Evolutionary conservation across 805 yeast genomes (phyloP).

Genomic region (Torulaspora indica): DNA sequence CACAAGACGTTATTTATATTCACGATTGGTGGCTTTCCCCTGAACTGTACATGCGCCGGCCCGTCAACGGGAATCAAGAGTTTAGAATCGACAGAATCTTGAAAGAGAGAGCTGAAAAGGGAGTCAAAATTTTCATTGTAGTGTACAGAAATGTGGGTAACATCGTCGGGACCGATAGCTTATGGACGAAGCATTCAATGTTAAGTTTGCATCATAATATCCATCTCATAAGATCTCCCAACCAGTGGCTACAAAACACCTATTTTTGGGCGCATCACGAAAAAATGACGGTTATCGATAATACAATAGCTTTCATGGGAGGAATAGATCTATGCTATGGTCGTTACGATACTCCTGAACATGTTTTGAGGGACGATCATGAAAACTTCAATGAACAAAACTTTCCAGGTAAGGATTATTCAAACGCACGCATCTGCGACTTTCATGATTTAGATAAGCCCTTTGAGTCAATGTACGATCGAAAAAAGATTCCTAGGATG

Average conservation of each 20-base stretch:
- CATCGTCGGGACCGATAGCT: slow-evolving; percentile 88
- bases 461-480: slow-evolving; percentile 85
- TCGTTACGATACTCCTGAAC: slow-evolving; percentile 94
- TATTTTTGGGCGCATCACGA: slow-evolving; percentile 99
- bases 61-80: slow-evolving; percentile 91
- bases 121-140: slow-evolving; percentile 88
- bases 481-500: slow-evolving; percentile 82
- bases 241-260: slow-evolving; percentile 87
- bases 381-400: slow-evolving; percentile 47
- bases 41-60: slow-evolving; percentile 86
- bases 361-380: slow-evolving; percentile 75
- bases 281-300: slow-evolving; percentile 80
- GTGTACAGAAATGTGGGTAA: slow-evolving; percentile 91
- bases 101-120: slow-evolving; percentile 86
- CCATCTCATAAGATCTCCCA: slow-evolving; percentile 90
- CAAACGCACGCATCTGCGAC: slow-evolving; percentile 91
- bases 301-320: slow-evolving; percentile 84
- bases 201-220: slow-evolving; percentile 80
- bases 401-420: slow-evolving; percentile 96
- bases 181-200: slow-evolving; percentile 90
- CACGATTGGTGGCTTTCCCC: slow-evolving; percentile 99
- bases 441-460: slow-evolving; percentile 78
- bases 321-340: slow-evolving; percentile 96
- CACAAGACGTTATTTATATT: slow-evolving; percentile 85
- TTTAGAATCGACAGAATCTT: slow-evolving; percentile 87